Evolutionary conservation across 805 yeast species (phyloP), one percentile per base, ranked within the genome.

Genomic region (Sugiyamaella americana): DNA sequence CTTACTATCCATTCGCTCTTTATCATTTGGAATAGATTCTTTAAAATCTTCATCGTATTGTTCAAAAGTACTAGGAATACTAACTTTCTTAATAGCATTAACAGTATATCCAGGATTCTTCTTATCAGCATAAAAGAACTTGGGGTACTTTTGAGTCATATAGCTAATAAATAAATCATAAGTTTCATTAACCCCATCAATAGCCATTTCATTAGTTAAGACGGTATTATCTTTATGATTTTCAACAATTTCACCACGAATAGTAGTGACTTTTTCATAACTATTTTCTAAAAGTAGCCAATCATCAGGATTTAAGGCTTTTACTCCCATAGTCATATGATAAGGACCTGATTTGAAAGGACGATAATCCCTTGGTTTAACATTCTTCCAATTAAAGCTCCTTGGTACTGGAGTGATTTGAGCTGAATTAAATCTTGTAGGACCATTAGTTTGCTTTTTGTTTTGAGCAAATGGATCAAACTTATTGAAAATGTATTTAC

Each of bases 261-360:
- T 53, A 16, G 64, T 65, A 4, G 78, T 72, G 38, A 69, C 63
- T 3, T 68, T 62, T 44, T 69, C 55, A 57, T 83, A 84, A 0
- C 83, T 75, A 38, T 79, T 64, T 48, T 85, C 93, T 2, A 85
- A 60, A 26, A 77, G 64, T 20, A 85, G 66, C 76, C 82, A 76
- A 35, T 82, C 81, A 37, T 73, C 70, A 1, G 79, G 60, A 30
- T 68, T 62, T 37, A 71, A 57, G 57, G 72, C 68, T 49, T 71
- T 67, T 43, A 82, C 70, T 1, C 82, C 84, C 82, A 84, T 75
- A 2, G 82, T 81, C 62, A 83, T 63, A 51, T 72, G 74, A 55
- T 81, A 79, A 40, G 68, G 74, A 13, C 78, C 82, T 40, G 75
- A 70, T 58, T 77, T 79, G 67, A 80, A 82, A 1, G 87, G 87